Conservation (phyloP, 1,284 basidiomycete genomes). For the Coniferiporia sulphurascens region DNA sequence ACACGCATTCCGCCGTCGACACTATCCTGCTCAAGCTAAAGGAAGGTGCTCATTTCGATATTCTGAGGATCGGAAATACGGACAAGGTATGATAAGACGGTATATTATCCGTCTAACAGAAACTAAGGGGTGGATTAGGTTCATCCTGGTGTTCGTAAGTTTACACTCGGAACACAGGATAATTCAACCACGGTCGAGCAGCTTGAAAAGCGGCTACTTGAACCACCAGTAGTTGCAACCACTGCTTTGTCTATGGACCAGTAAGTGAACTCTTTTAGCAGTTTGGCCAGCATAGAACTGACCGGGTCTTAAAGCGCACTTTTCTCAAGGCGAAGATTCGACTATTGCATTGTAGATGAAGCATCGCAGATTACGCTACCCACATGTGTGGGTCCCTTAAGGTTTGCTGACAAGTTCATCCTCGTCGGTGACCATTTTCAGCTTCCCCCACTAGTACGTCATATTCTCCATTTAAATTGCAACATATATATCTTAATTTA, state of each 20-base stretch:
- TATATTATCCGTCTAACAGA: background rate
- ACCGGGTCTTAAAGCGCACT: conserved; percentile 53
- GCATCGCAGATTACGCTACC: conserved; percentile 97
- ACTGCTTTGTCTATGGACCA: conserved; percentile 93
- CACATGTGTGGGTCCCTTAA: conserved; percentile 89
- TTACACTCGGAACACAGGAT: conserved; percentile 57
- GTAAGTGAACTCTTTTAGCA: conserved; percentile 42
- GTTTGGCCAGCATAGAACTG: conserved; percentile 15
- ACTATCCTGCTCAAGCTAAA: conserved; percentile 85
- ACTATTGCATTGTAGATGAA: conserved; percentile 98
- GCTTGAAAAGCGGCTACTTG: conserved; percentile 75
- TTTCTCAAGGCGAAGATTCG: conserved; percentile 82
- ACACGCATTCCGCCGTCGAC: conserved; percentile 98
- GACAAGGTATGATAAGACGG: conserved; percentile 67
- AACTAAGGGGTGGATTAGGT: conserved; percentile 41
- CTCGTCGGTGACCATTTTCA: conserved; percentile 98
- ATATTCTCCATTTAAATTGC: background rate
- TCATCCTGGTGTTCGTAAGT: conserved; percentile 71
- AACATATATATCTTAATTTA: background rate
- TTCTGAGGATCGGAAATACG: conserved; percentile 83
- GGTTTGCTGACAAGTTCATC: conserved; percentile 87
- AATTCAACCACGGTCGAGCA: conserved; percentile 66
- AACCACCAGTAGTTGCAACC: conserved; percentile 90
- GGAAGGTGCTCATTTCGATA: conserved; percentile 57
- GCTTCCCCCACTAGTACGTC: conserved; percentile 81